A percentile compares a stretch with the other conserved stretches of the same genome.
Conservation (phyloP, 2,329 filamentous ascomycete genomes). For the Talaromyces sp. region DNA sequence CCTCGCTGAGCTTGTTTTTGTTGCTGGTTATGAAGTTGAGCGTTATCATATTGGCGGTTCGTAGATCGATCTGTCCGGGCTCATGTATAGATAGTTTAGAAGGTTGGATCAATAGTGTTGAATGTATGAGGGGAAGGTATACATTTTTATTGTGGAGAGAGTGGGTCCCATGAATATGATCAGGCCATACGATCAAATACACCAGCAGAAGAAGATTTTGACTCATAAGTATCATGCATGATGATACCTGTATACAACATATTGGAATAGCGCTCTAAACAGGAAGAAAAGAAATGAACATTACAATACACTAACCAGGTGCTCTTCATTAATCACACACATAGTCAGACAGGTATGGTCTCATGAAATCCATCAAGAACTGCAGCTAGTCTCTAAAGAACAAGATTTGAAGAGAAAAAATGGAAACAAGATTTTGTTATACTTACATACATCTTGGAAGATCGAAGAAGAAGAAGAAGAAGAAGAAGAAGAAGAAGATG, state of each 20-base stretch:
- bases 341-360: not conserved
- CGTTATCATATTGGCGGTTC: conserved; percentile 37
- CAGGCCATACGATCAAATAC: not conserved
- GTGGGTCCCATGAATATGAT: not conserved
- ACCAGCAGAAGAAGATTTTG: not conserved
- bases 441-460: conserved; percentile 16
- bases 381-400: not conserved
- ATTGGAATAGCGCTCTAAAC: not conserved
- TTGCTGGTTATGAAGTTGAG: conserved; percentile 98
- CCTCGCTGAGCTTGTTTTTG: conserved; percentile 86
- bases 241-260: not conserved
- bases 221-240: not conserved
- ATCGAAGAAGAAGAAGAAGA: conserved; percentile 4
- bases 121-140: not conserved
- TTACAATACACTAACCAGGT: not conserved
- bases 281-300: not conserved
- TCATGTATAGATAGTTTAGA: not conserved
- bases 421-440: conserved; percentile 7
- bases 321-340: not conserved
- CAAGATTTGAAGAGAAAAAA: not conserved
- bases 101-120: not conserved
- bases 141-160: not conserved
- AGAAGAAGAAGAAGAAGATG: too few species aligned
- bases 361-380: not conserved
- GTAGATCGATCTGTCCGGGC: not conserved